Percentiles rank a stretch among this genome's conserved stretches.
Conservation (phyloP, 1,284 basidiomycete species). For the Mycosarcoma maydis region DNA sequence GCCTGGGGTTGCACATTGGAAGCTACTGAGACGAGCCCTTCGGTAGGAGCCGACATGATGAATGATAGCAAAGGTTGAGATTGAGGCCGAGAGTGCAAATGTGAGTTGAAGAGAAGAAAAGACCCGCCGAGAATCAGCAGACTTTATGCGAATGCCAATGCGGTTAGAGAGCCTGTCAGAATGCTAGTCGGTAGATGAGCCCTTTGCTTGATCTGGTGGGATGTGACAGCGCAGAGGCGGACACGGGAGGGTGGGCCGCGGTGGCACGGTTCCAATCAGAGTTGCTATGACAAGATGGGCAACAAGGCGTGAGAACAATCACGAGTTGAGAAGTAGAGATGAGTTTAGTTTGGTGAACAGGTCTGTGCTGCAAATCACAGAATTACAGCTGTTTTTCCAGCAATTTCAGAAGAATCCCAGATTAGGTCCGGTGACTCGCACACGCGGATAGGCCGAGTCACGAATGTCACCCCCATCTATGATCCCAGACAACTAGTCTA, state of each 20-base stretch:
- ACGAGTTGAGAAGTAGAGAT: no score
- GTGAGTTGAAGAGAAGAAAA: neutral
- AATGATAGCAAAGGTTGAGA: no score
- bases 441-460: no score
- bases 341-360: neutral
- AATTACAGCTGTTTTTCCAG: neutral
- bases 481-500: no score
- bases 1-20: slow-evolving; percentile 41
- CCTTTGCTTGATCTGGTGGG: neutral
- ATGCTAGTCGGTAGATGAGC: neutral
- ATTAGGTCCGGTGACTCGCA: neutral
- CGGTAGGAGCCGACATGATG: slow-evolving; percentile 27
- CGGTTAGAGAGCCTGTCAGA: neutral
- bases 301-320: no score
- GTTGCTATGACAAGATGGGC: neutral
- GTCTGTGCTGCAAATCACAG: neutral
- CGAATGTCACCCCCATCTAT: no score
- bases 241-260: neutral
- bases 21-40: slow-evolving; percentile 44
- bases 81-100: neutral
- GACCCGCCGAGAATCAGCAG: neutral
- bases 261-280: neutral
- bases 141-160: slow-evolving; percentile 6
- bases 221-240: neutral
- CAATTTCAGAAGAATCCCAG: neutral